A percentile compares a stretch with the other conserved stretches of the same genome.
Evolutionary conservation across 2,329 filamentous ascomycete species (phyloP).

Genomic region (Dactylonectria estremocensis): DNA sequence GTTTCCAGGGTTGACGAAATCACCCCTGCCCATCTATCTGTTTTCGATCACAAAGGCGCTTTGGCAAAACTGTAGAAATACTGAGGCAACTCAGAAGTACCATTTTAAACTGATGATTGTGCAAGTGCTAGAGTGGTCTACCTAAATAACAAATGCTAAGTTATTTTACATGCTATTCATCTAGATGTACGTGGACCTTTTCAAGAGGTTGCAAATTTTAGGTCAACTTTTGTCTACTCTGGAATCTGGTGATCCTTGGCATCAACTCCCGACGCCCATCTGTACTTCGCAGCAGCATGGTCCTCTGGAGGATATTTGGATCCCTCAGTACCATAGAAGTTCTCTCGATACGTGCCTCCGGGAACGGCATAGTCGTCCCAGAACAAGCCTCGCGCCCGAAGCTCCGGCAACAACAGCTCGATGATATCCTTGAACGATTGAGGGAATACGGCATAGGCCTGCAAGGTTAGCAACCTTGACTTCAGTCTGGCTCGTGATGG

Average conservation of each 20-base stretch:
- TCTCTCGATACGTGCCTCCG: conserved; percentile 73
- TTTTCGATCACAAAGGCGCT: background rate
- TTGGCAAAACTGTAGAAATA: background rate
- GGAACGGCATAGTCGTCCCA: conserved; percentile 68
- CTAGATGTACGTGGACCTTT: too few relatives aligned
- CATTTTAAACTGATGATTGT: too few relatives aligned
- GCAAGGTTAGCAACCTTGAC: background rate
- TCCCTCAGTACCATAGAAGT: conserved; percentile 67
- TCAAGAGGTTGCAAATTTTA: background rate
- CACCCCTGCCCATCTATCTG: background rate
- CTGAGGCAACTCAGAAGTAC: background rate
- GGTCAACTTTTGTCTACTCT: conserved; percentile 13
- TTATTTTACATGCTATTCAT: too few relatives aligned
- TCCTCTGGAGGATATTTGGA: conserved; percentile 65
- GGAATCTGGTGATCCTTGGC: conserved; percentile 43
- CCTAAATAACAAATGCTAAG: too few relatives aligned
- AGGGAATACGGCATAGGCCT: conserved; percentile 77
- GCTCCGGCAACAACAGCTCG: conserved; percentile 75
- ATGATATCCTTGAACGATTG: conserved; percentile 78
- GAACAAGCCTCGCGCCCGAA: conserved; percentile 72
- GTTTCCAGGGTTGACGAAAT: background rate
- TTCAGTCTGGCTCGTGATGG: too few relatives aligned
- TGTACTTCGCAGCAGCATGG: conserved; percentile 67
- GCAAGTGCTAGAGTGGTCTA: too few relatives aligned
- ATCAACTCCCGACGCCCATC: conserved; percentile 51